Evolutionary conservation across 495 filamentous ascomycete genomes (phyloP).

Genomic region (Trichocladium uniseriatum): DNA sequence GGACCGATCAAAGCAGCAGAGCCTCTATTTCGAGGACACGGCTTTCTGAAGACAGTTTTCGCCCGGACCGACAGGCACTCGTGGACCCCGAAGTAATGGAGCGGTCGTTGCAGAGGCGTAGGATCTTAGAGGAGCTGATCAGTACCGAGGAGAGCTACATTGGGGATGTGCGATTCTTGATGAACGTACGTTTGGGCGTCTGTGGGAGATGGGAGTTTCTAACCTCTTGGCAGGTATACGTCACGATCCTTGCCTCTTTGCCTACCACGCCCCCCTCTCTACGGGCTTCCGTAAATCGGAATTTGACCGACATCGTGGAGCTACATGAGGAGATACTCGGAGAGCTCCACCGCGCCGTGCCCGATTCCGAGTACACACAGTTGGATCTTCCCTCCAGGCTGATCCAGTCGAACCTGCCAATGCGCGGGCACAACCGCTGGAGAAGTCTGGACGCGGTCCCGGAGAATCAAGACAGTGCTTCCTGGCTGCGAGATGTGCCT

Average conservation of each 20-base stretch:
- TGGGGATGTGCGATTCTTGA: conserved; percentile 72
- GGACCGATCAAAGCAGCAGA: conserved; percentile 53
- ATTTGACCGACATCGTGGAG: conserved; percentile 59
- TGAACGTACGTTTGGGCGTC: conserved; percentile 51
- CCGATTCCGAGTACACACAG: conserved; percentile 52
- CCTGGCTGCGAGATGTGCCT: conserved; percentile 39
- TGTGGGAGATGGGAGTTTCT: neutral
- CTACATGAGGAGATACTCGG: conserved; percentile 61
- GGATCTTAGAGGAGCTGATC: conserved; percentile 74
- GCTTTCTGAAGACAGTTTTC: conserved; percentile 58
- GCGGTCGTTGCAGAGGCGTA: conserved; percentile 63
- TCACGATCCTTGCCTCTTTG: conserved; percentile 53
- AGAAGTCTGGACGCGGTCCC: conserved; percentile 53
- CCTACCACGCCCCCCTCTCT: conserved; percentile 47
- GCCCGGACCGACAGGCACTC: conserved; percentile 40
- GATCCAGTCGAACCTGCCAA: conserved; percentile 4
- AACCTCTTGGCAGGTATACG: conserved; percentile 47
- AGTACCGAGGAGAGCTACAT: conserved; percentile 83
- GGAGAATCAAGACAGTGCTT: conserved; percentile 33
- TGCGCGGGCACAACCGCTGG: conserved; percentile 44
- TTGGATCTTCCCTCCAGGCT: conserved; percentile 22
- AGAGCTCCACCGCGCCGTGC: conserved; percentile 53
- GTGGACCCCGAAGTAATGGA: conserved; percentile 62
- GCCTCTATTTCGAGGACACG: conserved; percentile 50
- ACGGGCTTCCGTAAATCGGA: conserved; percentile 53